phyloP scores from a whole-genome alignment of 2,329 filamentous ascomycete genomes.

The Dactylonectria macrodidyma region DNA sequence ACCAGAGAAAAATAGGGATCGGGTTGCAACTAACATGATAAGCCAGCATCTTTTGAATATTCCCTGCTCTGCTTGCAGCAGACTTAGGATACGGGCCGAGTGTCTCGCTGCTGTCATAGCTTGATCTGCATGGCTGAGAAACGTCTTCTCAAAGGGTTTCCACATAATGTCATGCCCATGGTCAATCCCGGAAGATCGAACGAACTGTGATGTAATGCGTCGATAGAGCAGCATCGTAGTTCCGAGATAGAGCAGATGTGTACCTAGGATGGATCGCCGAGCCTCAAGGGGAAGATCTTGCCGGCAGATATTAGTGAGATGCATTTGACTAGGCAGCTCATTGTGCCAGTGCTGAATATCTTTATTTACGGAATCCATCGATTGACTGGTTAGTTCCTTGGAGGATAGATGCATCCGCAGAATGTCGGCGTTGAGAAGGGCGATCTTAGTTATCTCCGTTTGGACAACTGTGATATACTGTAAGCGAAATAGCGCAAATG shows the following conservation, averaged over 20 bases:
- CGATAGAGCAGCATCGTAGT: conserved; percentile 6
- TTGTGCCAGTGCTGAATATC: conserved; percentile 8
- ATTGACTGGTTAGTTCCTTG: neutral
- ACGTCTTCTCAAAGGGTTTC: neutral
- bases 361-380: conserved; percentile 1
- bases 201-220: neutral
- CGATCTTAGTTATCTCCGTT: conserved; percentile 12
- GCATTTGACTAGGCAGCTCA: neutral
- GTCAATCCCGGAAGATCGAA: neutral
- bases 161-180: neutral
- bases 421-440: conserved; percentile 5
- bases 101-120: neutral
- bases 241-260: conserved; percentile 2
- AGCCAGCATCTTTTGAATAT: conserved; percentile 12
- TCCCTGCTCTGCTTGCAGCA: neutral
- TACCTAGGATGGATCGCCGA: neutral
- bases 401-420: conserved; percentile 10
- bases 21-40: neutral
- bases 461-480: conserved; percentile 2
- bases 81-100: neutral
- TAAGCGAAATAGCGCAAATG: neutral
- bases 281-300: neutral
- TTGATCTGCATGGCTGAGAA: neutral
- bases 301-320: neutral
- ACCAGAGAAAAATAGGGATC: neutral